Base-by-base conservation (phyloP, 371 early-diverging fungal genomes). In the Rhizopus microsporus region DNA sequence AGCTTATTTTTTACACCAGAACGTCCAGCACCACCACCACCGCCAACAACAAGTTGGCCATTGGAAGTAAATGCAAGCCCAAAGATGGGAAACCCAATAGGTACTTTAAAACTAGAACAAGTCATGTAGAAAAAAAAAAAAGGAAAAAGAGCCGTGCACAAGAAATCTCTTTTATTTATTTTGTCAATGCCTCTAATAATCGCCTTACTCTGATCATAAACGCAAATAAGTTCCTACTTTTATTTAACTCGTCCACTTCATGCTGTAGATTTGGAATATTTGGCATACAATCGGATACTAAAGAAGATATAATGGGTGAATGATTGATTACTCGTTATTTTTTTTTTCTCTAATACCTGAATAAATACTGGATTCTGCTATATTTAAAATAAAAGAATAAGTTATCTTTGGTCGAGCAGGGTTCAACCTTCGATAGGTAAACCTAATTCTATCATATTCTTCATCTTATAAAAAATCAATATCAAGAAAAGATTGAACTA, bases 1-100 rank as follows among this genome's bases (percentile, higher is more conserved):
- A 90, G 68, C 62, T 82, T 88, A 65, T 90, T 90, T 47, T 82
- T 81, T 31, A 90, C 86, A 31, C 91, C 91, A 5, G 81, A 77
- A 10, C 84, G 80, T 4, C 85, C 80, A 4, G 83, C 65, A 5
- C 91, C 91, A 34, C 91, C 91, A 29, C 91, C 91, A 7, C 89
- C 91, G 23, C 82, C 86, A 6, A 89, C 57, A 15, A 89, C 62
- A 0, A 90, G 57, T 49, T 87, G 77, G 64, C 84, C 81, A 17
- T 66, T 58, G 33, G 59, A 46, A 1, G 88, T 83, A 43, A 90
- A 81, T 0, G 77, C 83, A 46, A 86, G 74, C 29, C 86, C 85
- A 63, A 74, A 85, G 29, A 89, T 70, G 32, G 90, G 90, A 29
- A 87, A 76, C 29, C 85, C 88, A 39, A 80, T 75, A 30, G 69